Evolutionary conservation across 306 rosid genomes (phyloP).

Genomic region (Cajanus cajan): DNA sequence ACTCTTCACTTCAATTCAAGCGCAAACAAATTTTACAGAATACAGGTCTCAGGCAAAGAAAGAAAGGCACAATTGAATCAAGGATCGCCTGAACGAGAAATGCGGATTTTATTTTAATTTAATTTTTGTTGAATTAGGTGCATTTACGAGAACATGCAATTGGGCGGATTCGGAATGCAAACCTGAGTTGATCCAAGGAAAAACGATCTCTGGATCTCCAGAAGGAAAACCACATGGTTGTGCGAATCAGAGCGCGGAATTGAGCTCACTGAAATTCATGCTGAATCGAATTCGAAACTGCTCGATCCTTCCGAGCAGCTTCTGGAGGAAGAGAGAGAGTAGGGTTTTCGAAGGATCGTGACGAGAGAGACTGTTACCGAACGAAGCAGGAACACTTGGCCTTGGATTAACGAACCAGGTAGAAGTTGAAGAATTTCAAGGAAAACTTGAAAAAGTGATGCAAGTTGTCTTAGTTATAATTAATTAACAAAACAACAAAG

Average conservation of each 20-base stretch:
- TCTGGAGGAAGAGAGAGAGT: constrained; percentile 21
- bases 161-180: background rate
- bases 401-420: background rate
- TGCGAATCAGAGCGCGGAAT: constrained; percentile 34
- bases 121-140: background rate
- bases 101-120: background rate
- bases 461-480: background rate
- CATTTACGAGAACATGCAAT: background rate
- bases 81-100: background rate
- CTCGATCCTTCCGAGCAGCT: constrained; percentile 41
- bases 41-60: background rate
- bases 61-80: background rate
- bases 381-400: background rate
- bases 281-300: constrained; percentile 35
- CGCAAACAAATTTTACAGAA: background rate
- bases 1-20: background rate
- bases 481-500: background rate
- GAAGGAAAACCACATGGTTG: constrained; percentile 79
- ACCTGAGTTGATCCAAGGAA: constrained; percentile 80
- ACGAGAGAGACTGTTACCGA: constrained; percentile 12
- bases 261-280: constrained; percentile 40
- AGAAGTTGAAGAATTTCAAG: background rate
- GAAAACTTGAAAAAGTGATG: constrained; percentile 22
- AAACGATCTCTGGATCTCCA: constrained; percentile 85
- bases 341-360: constrained; percentile 37